Evolutionary conservation across 108 stramenopile genomes (phyloP).

Genomic region (Fragilariopsis cylindrus): DNA sequence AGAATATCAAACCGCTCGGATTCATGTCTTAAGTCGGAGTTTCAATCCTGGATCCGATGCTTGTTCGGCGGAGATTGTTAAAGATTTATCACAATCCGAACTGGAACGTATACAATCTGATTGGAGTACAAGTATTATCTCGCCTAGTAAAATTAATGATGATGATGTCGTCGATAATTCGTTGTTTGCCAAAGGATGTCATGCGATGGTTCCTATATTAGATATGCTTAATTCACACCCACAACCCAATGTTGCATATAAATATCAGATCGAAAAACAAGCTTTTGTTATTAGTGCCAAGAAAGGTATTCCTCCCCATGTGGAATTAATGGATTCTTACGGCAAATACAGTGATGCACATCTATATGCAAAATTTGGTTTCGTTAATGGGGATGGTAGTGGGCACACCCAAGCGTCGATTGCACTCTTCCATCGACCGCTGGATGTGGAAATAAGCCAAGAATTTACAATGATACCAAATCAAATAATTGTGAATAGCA

Average conservation of each 20-base stretch:
- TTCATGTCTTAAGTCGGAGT: constrained; percentile 75
- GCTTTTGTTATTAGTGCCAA: constrained; percentile 60
- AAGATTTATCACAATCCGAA: constrained; percentile 4
- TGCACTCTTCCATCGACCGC: constrained; percentile 59
- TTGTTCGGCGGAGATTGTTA: not conserved
- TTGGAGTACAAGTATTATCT: not conserved
- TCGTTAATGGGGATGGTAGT: constrained; percentile 85
- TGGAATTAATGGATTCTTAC: constrained; percentile 68
- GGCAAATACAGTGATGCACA: constrained; percentile 81
- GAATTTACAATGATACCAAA: constrained; percentile 63
- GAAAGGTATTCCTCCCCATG: constrained; percentile 21
- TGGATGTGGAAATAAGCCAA: constrained; percentile 53
- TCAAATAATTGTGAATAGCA: constrained; percentile 3
- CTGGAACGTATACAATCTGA: constrained; percentile 7
- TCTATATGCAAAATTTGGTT: constrained; percentile 81
- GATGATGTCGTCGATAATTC: constrained; percentile 4
- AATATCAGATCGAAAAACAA: constrained; percentile 47
- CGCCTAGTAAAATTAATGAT: constrained; percentile 12
- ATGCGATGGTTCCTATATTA: constrained; percentile 78
- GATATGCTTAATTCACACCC: constrained; percentile 86
- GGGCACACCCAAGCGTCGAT: constrained; percentile 67
- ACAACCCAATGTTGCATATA: constrained; percentile 64
- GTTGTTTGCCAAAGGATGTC: constrained; percentile 56
- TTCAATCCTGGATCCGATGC: constrained; percentile 48
- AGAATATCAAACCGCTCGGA: constrained; percentile 62